Conservation (phyloP, 2,329 filamentous ascomycete species). For the Helotiales sp. region DNA sequence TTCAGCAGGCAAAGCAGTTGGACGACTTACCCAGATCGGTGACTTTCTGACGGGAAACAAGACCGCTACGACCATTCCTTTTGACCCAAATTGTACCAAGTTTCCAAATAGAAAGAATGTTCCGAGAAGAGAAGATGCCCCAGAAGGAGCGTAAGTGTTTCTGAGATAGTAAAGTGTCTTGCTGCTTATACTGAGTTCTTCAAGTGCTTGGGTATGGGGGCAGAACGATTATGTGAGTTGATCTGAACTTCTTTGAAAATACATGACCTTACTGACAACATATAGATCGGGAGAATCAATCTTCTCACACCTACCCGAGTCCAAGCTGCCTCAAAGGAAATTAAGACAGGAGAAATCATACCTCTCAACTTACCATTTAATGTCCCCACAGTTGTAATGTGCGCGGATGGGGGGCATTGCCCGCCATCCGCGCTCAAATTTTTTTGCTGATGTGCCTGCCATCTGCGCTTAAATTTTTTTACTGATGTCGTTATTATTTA, state of each 20-base stretch:
- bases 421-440: too few species aligned
- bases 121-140: conserved; percentile 38
- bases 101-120: conserved; percentile 40
- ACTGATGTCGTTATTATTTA: too few species aligned
- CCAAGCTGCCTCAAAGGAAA: conserved; percentile 48
- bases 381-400: conserved; percentile 45
- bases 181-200: neutral
- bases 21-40: conserved; percentile 36
- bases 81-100: conserved; percentile 40
- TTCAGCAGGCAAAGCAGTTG: conserved; percentile 28
- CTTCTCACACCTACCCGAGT: conserved; percentile 52
- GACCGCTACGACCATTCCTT: conserved; percentile 38
- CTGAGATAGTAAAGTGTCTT: neutral
- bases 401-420: too few species aligned
- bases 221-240: conserved; percentile 38
- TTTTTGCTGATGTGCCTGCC: too few species aligned
- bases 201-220: conserved; percentile 43
- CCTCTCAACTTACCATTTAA: conserved; percentile 37
- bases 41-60: conserved; percentile 36
- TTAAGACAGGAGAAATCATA: conserved; percentile 50
- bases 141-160: conserved; percentile 38
- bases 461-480: too few species aligned
- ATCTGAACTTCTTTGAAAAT: neutral
- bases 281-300: conserved; percentile 51
- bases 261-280: neutral